Base-by-base conservation (phyloP, 1,139 yeast species). In the Geotrichum macrosporum region DNA sequence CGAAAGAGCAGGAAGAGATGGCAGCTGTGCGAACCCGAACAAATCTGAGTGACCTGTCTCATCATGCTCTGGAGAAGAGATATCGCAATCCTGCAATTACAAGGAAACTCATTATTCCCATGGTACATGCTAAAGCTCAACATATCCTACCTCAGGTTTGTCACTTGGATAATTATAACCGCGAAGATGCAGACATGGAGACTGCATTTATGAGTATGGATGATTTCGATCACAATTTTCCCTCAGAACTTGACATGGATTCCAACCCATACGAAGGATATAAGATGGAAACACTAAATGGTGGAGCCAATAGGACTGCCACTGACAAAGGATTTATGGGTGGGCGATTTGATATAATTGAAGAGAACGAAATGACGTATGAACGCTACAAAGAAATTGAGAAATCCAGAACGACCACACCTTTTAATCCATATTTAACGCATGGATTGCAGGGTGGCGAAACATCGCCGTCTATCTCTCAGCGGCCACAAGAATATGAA, bases 21-120 rank as follows among this genome's bases (percentile, higher is more conserved):
- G 44, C 41, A 18, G 29, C 38, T 3, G 13, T 29, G 16, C 32
- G 51, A n/a, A 49, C 46, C 8, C 40, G 47, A 20, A 42, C 50
- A 21, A 43, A 35, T 36, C 42, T 36, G 20, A 42, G 46, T 52
- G 62, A 52, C 38, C 38, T 48, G 31, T 55, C 52, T 27, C 53
- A 54, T 12, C 49, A 46, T 16, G 55, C 56, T 12, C 47, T 61
- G 35, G 63, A 60, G 19, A 49, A 52, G 18, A 54, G 62, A 15
- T 66, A 63, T 46, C 59, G 60, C 37, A 63, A 66, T 47, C 68
- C 70, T 1, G 64, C 66, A 4, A 46, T 66, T 30, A 54, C 53
- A 32, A 51, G 58, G 35, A 53, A 53, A 16, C 52, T 65, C 30
- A 55, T 59, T n/a, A 62, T 60, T 5, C 69, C 69, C 5, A 63